These are phyloP conservation scores for Lentinus tigrinus DNA, from an alignment of 768 basidiomycete genomes.

Conservation along the genomic window DNA sequence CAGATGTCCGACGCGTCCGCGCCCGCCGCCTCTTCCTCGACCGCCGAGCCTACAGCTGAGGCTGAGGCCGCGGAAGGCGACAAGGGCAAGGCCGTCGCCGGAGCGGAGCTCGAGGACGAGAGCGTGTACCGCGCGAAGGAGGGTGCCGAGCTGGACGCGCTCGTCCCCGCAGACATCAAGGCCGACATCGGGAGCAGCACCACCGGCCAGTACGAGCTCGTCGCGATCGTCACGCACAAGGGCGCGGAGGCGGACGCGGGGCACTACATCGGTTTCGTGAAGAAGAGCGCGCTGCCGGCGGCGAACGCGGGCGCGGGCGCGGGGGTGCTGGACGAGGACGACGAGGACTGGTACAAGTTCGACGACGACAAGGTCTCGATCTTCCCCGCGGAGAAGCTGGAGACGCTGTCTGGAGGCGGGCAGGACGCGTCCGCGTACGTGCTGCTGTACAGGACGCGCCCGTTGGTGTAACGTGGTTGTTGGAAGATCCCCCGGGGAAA, in stretches of 20 bases:
- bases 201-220: constrained; percentile 87
- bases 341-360: constrained; percentile 94
- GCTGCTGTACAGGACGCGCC: constrained; percentile 75
- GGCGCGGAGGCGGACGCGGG: constrained; percentile 93
- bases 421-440: constrained; percentile 92
- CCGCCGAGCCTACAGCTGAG: constrained; percentile 19
- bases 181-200: constrained; percentile 71
- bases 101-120: constrained; percentile 64
- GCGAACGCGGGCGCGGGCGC: neutral
- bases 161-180: constrained; percentile 64
- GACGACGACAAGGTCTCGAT: constrained; percentile 92
- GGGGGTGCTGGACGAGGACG: constrained; percentile 45
- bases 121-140: constrained; percentile 63
- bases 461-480: constrained; percentile 5
- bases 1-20: constrained; percentile 45
- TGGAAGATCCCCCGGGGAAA: too few species aligned
- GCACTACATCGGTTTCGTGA: constrained; percentile 92
- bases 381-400: constrained; percentile 83
- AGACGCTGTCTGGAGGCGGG: constrained; percentile 85
- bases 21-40: constrained; percentile 19
- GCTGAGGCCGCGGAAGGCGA: constrained; percentile 24
- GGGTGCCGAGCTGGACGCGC: constrained; percentile 55
- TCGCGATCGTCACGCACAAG: constrained; percentile 95
- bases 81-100: constrained; percentile 27
- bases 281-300: constrained; percentile 66